phyloP scores from a whole-genome alignment of 805 yeast species.

The Yarrowia osloensis region DNA sequence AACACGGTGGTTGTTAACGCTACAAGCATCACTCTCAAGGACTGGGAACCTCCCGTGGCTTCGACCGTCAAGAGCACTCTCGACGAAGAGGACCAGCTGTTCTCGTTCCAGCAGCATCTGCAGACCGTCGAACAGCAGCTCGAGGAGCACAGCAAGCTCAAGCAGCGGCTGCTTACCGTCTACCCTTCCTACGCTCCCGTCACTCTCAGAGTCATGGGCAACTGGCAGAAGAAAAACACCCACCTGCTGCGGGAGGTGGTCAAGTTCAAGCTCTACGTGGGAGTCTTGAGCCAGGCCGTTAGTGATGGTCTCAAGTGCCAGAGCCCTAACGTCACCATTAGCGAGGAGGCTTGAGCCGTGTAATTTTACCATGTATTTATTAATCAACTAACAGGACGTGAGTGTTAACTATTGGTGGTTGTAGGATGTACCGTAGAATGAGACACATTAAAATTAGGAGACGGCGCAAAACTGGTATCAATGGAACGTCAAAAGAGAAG shows the following conservation, averaged over 20 bases:
- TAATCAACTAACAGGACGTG: not conserved
- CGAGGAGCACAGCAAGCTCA: constrained; percentile 48
- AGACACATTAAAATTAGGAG: too few species aligned
- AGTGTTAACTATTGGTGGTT: too few species aligned
- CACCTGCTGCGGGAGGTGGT: constrained; percentile 38
- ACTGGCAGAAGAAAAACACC: constrained; percentile 41
- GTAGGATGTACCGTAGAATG: too few species aligned
- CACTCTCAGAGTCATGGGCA: constrained; percentile 30
- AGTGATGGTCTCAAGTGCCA: constrained; percentile 32
- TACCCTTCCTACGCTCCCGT: not conserved
- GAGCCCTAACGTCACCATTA: constrained; percentile 10
- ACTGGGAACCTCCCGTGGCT: constrained; percentile 41
- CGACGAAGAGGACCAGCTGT: constrained; percentile 46
- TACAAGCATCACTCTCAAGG: constrained; percentile 36
- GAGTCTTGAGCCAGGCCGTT: constrained; percentile 35
- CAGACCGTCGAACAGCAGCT: constrained; percentile 45
- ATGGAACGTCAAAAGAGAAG: too few species aligned
- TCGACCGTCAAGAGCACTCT: constrained; percentile 38
- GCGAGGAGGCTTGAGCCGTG: not conserved
- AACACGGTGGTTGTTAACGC: constrained; percentile 34
- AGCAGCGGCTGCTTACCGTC: constrained; percentile 41
- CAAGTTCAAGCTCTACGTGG: constrained; percentile 39
- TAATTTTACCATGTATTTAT: constrained; percentile 7
- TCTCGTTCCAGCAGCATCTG: constrained; percentile 46
- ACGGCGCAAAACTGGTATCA: too few species aligned